phyloP scores from a whole-genome alignment of 1,139 yeast species.

The Diutina pseudorugosa region DNA sequence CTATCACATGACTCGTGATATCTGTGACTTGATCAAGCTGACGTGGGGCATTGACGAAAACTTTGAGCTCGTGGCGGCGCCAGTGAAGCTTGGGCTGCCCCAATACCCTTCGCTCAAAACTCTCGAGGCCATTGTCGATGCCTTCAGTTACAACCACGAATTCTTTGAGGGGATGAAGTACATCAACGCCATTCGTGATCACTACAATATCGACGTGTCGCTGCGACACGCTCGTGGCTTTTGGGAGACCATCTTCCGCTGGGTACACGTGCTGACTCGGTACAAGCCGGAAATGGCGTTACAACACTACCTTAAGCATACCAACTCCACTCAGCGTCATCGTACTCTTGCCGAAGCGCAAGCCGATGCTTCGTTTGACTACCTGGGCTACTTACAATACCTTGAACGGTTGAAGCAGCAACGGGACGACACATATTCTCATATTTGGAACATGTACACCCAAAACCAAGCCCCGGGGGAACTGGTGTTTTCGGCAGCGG shows the following conservation, averaged over 20 bases:
- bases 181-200: background rate
- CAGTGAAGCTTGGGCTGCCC: background rate
- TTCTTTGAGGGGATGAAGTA: slow-evolving; percentile 2
- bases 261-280: slow-evolving; percentile 4
- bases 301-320: background rate
- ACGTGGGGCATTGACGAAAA: slow-evolving; percentile 1
- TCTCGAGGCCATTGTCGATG: background rate
- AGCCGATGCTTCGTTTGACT: background rate
- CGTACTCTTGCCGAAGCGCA: background rate
- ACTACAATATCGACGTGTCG: background rate
- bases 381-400: background rate
- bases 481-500: background rate
- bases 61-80: background rate
- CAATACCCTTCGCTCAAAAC: background rate
- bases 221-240: background rate
- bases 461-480: background rate
- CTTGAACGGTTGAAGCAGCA: background rate
- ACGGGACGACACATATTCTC: background rate
- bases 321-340: background rate
- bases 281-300: background rate
- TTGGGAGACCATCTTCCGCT: background rate
- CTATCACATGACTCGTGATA: background rate
- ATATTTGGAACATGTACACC: background rate
- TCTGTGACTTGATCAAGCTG: background rate
- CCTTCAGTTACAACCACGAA: background rate